Conservation (phyloP, 352 stramenopile genomes). For the Phytopythium montanum region DNA sequence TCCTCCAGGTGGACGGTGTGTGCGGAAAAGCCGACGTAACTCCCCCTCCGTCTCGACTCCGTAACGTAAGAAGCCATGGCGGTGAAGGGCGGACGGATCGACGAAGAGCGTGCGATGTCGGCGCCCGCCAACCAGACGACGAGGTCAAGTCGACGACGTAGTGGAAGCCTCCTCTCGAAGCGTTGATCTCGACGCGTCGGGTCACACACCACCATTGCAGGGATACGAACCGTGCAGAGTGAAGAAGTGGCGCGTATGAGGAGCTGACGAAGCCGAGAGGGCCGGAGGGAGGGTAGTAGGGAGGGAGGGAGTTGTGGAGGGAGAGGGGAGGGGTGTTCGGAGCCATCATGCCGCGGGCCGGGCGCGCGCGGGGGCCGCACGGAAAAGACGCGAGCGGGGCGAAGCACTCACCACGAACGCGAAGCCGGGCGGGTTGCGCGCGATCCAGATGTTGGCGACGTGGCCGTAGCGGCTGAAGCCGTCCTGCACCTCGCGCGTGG, state of each 20-base stretch:
- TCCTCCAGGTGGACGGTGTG: conserved; percentile 1
- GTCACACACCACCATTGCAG: neutral
- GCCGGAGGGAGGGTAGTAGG: conserved; percentile 2
- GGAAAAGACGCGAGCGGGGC: conserved; percentile 14
- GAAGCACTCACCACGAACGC: conserved; percentile 85
- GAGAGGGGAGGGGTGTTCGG: conserved; percentile 10
- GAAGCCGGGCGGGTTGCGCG: conserved; percentile 83
- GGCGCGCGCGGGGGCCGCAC: neutral
- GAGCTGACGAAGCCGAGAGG: neutral
- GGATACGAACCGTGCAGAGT: neutral
- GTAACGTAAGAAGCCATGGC: neutral
- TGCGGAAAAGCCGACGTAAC: neutral
- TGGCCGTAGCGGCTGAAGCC: conserved; percentile 81
- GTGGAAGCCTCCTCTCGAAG: neutral
- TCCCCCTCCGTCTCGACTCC: neutral
- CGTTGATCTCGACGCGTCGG: neutral
- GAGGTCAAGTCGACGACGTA: neutral
- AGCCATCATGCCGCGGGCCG: conserved; percentile 30
- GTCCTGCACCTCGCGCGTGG: conserved; percentile 78
- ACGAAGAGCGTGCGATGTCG: neutral
- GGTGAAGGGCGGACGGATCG: neutral
- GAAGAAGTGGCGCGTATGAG: neutral
- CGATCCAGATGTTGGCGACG: conserved; percentile 86
- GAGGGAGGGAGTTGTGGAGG: conserved; percentile 1
- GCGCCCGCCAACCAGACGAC: neutral